Evolutionary conservation across 805 yeast species (phyloP).

Genomic region (Zygosaccharomyces kombuchaensis): DNA sequence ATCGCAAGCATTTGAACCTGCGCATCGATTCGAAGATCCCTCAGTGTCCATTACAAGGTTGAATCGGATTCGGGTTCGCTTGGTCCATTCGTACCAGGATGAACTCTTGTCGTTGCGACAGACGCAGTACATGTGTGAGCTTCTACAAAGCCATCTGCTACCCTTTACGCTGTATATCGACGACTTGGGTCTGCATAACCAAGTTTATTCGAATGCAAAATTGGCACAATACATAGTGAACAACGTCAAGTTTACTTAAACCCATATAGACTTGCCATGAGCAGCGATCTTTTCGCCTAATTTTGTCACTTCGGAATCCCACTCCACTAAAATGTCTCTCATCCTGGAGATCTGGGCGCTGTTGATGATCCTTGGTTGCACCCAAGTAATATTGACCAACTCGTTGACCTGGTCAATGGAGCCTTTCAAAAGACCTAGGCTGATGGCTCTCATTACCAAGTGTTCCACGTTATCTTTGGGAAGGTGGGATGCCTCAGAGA

Average conservation of each 20-base stretch:
- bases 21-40: slow-evolving; percentile 25
- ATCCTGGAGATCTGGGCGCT: slow-evolving; percentile 71
- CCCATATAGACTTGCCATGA: slow-evolving; percentile 65
- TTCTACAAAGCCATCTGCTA: slow-evolving; percentile 29
- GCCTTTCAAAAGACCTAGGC: slow-evolving; percentile 82
- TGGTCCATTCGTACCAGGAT: slow-evolving; percentile 62
- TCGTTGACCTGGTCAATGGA: slow-evolving; percentile 81
- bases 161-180: slow-evolving; percentile 29
- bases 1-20: slow-evolving; percentile 47
- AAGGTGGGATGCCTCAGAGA: slow-evolving; percentile 66
- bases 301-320: slow-evolving; percentile 72
- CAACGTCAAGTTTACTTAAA: slow-evolving; percentile 23
- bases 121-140: slow-evolving; percentile 37
- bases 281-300: slow-evolving; percentile 58
- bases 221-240: slow-evolving; percentile 35
- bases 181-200: slow-evolving; percentile 59
- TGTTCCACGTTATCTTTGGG: slow-evolving; percentile 71
- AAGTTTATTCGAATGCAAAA: slow-evolving; percentile 47
- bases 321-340: slow-evolving; percentile 64
- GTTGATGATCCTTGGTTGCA: slow-evolving; percentile 92
- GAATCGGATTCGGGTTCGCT: slow-evolving; percentile 25
- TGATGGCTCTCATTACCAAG: slow-evolving; percentile 84
- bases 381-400: slow-evolving; percentile 82
- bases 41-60: slow-evolving; percentile 5
- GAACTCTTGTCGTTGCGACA: slow-evolving; percentile 58